Evolutionary conservation across 495 filamentous ascomycete species (phyloP).

Genomic region (Hyaloscypha variabilis): DNA sequence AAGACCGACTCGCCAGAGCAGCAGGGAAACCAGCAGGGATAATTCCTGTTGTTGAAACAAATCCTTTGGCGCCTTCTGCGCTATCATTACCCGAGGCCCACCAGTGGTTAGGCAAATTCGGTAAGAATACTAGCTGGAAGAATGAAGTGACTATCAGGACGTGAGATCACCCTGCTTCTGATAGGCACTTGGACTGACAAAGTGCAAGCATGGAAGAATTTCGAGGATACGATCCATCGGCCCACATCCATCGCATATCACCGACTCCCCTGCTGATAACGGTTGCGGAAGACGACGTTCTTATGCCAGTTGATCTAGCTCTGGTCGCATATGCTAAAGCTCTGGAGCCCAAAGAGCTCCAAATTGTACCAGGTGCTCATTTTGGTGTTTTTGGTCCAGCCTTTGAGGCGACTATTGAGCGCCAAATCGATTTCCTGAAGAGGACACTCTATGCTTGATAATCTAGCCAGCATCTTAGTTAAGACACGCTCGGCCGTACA

Average conservation of each 20-base stretch:
- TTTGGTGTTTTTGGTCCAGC: slow-evolving; percentile 34
- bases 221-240: slow-evolving; percentile 33
- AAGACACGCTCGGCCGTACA: not conserved
- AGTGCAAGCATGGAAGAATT: slow-evolving; percentile 24
- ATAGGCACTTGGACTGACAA: not conserved
- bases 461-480: not conserved
- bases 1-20: not conserved
- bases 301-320: slow-evolving; percentile 22
- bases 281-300: slow-evolving; percentile 35
- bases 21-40: not conserved
- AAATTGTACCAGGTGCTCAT: slow-evolving; percentile 33
- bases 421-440: slow-evolving; percentile 34
- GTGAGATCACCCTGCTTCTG: slow-evolving; percentile 1
- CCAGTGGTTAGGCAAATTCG: not conserved
- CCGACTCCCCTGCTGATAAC: slow-evolving; percentile 42
- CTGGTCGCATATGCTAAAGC: slow-evolving; percentile 32
- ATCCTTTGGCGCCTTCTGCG: not conserved
- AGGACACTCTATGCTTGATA: slow-evolving; percentile 7
- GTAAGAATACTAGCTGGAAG: slow-evolving; percentile 26
- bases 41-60: not conserved
- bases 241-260: slow-evolving; percentile 36
- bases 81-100: not conserved
- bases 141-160: slow-evolving; percentile 36
- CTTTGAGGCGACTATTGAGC: slow-evolving; percentile 26
- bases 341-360: slow-evolving; percentile 36